Base-by-base conservation (phyloP, 192 early-diverging fungal genomes). In the Gaertneriomyces sp. region DNA sequence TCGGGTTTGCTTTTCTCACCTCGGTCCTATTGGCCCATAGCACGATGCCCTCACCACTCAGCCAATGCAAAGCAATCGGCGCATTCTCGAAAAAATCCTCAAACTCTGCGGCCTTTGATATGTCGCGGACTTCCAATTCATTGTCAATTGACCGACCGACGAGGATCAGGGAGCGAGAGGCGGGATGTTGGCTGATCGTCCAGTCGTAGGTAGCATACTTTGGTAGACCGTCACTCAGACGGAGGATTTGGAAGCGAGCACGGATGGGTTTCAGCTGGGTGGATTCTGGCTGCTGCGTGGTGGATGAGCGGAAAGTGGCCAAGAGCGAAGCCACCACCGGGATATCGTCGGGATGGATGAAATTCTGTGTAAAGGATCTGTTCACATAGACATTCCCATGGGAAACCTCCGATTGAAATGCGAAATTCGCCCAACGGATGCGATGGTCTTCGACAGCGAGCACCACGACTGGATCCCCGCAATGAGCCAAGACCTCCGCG, bases 11-110 rank as follows among this genome's bases (percentile, higher is more conserved):
- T 33, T 33, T 33, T 33, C 25, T 33, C 17, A 49, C 47, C 44
- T 63, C 61, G 47, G 61, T 63, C 41, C 53, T 16, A 42, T 63
- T 63, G 19, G 61, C 61, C 61, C 61, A 63, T 7, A 63, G 50
- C 10, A 63, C 61, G 33, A 63, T 63, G 12, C 61, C 61, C 40
- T 63, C 61, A 5, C 38, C 16, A 10, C 33, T 40, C 12, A 63
- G 50, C 61, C 61, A 63, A 33, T 63, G 61, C 16, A 63, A 41
- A 11, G 61, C 61, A n/a, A 63, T 63, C 11, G 61, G 61, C 6
- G 61, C 61, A 39, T 63, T 63, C 38, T 63, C 50, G 41, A 63
- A 63, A 38, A 63, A 63, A 41, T 63, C 61, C 17, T 63, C 61
- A 53, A 63, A 63, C 41, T 63, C 49, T 6, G 61, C 61, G 41